Conservation (phyloP, 2,329 filamentous ascomycete genomes). For the Penicillium polonicum region DNA sequence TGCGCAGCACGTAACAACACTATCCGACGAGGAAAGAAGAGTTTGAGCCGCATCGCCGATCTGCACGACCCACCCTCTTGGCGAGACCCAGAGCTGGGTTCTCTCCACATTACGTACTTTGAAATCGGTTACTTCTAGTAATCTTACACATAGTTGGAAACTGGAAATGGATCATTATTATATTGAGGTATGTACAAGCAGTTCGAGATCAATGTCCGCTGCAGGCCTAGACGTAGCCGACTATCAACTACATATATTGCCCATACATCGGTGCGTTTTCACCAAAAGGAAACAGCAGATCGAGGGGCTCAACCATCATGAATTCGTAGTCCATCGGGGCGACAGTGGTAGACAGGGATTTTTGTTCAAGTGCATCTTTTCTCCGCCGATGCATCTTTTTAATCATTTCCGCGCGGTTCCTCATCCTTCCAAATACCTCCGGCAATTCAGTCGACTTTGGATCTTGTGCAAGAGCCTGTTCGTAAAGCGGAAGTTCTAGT, state of each 20-base stretch:
- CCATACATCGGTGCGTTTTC: slow-evolving; percentile 1
- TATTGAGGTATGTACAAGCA: not conserved
- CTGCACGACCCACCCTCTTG: slow-evolving; percentile 44
- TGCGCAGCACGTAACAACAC: not conserved
- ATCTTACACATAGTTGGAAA: too few species aligned
- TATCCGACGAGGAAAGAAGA: not conserved
- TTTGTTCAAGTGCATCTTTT: slow-evolving; percentile 10
- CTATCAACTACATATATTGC: not conserved
- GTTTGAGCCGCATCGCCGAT: slow-evolving; percentile 53
- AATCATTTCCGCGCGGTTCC: slow-evolving; percentile 5
- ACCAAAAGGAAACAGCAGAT: slow-evolving; percentile 14
- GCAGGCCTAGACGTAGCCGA: not conserved
- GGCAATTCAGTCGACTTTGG: slow-evolving; percentile 1
- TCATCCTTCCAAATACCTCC: slow-evolving; percentile 15
- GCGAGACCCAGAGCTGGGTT: slow-evolving; percentile 42
- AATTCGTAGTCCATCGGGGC: slow-evolving; percentile 8
- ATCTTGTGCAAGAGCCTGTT: not conserved
- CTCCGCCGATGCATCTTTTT: slow-evolving; percentile 16
- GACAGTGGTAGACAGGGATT: not conserved
- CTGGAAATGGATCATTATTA: not conserved
- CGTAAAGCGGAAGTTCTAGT: slow-evolving; percentile 6
- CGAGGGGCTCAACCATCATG: slow-evolving; percentile 13
- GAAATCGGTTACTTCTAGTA: not conserved
- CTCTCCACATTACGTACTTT: slow-evolving; percentile 9
- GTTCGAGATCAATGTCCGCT: not conserved